A percentile compares a stretch with the other conserved stretches of the same genome.
These are phyloP conservation scores for Hirsutella thompsonii DNA, from an alignment of 2,329 filamentous ascomycete species.

Conservation along the genomic window DNA sequence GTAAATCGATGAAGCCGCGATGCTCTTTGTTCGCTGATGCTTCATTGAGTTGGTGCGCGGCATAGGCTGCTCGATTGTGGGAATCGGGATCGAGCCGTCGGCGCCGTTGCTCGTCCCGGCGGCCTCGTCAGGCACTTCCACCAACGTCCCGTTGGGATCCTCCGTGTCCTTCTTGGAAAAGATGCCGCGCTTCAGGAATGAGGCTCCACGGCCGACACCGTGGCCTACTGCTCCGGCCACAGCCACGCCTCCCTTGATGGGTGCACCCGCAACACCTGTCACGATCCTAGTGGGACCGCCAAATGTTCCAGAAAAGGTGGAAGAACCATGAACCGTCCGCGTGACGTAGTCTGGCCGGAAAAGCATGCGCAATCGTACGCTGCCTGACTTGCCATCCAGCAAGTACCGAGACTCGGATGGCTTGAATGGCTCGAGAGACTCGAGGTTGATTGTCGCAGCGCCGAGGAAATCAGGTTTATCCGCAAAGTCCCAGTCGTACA, in stretches of 20 bases:
- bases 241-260: conserved; percentile 82
- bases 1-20: conserved; percentile 52
- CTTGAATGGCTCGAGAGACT: conserved; percentile 73
- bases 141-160: conserved; percentile 32
- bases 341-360: conserved; percentile 92
- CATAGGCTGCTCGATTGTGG: conserved; percentile 7
- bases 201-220: conserved; percentile 77
- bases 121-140: conserved; percentile 27
- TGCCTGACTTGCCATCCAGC: conserved; percentile 82
- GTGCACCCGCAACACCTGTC: conserved; percentile 65
- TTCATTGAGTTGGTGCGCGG: conserved; percentile 16
- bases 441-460: conserved; percentile 59
- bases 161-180: conserved; percentile 56
- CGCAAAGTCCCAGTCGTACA: conserved; percentile 95
- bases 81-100: conserved; percentile 18
- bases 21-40: conserved; percentile 43
- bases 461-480: conserved; percentile 91
- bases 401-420: conserved; percentile 60
- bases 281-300: conserved; percentile 79
- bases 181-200: conserved; percentile 79
- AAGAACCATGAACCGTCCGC: conserved; percentile 75
- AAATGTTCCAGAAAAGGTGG: conserved; percentile 87
- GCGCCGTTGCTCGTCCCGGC: conserved; percentile 18
- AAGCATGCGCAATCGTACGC: conserved; percentile 67
- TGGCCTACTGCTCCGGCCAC: conserved; percentile 61